phyloP scores from a whole-genome alignment of 1,284 basidiomycete genomes.

The Ceratobasidium sp. region DNA sequence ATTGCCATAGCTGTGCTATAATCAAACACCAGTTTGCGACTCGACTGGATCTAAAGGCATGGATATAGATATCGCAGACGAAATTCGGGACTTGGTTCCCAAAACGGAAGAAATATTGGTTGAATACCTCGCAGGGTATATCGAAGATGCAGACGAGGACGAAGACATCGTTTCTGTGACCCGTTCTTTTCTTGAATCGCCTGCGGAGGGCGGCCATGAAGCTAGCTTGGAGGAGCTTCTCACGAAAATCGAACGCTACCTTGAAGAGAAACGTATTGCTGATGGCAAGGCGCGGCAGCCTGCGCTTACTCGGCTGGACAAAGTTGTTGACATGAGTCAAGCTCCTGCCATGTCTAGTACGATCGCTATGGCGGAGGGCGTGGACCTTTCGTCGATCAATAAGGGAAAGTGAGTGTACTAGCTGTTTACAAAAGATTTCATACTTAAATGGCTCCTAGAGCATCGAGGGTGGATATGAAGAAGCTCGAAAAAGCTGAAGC shows the following conservation, averaged over 20 bases:
- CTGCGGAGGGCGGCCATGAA: conserved; percentile 68
- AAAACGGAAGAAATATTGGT: conserved; percentile 91
- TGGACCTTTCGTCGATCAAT: conserved; percentile 94
- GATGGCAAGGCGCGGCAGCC: conserved; percentile 66
- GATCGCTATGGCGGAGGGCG: conserved; percentile 86
- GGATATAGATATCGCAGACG: conserved; percentile 75
- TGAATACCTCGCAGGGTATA: conserved; percentile 91
- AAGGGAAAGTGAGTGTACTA: conserved; percentile 85
- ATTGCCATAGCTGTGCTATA: too few relatives aligned
- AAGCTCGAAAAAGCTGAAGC: conserved; percentile 99
- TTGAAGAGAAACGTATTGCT: conserved; percentile 75
- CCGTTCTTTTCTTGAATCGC: conserved; percentile 78
- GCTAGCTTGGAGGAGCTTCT: conserved; percentile 77
- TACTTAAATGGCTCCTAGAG: conserved; percentile 63
- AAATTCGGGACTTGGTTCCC: conserved; percentile 84
- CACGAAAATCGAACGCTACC: conserved; percentile 71
- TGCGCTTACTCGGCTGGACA: conserved; percentile 78
- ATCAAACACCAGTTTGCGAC: background rate
- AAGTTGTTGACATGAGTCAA: conserved; percentile 95
- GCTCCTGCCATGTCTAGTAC: conserved; percentile 85
- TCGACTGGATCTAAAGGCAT: background rate
- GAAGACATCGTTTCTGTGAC: conserved; percentile 89
- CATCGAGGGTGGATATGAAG: conserved; percentile 96
- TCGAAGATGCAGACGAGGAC: conserved; percentile 94
- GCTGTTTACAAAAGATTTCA: conserved; percentile 23